These are phyloP conservation scores for Ophiostoma ulmi DNA, from an alignment of 2,329 filamentous ascomycete species.

Conservation along the genomic window DNA sequence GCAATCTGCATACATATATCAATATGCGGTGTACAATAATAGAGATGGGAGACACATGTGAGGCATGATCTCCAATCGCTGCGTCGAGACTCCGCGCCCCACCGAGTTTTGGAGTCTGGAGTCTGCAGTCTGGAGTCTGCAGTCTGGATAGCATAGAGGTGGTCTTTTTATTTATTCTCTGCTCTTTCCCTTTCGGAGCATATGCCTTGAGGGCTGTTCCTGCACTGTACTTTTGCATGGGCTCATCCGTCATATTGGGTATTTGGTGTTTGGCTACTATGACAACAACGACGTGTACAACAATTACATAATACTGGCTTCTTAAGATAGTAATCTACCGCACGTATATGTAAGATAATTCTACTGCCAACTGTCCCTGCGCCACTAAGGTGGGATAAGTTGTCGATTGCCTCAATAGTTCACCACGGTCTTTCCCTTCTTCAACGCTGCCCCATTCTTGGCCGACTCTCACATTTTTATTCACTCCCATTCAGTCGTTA, in stretches of 20 bases:
- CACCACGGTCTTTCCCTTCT: constrained; percentile 6
- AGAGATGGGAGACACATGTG: background rate
- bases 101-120: background rate
- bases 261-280: background rate
- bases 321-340: background rate
- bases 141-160: background rate
- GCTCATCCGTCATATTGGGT: background rate
- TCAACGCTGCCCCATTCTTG: constrained; percentile 6
- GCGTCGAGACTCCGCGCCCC: background rate
- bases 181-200: background rate
- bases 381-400: background rate
- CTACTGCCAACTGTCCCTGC: background rate
- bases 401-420: background rate
- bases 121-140: too few relatives aligned
- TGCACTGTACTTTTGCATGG: constrained; percentile 6
- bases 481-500: background rate
- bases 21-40: background rate
- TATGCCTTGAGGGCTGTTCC: constrained; percentile 1
- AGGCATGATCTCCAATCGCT: background rate
- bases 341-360: background rate
- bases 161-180: background rate
- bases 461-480: background rate
- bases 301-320: background rate
- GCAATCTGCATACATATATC: background rate
- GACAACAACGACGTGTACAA: background rate